Evolutionary conservation across 2,329 filamentous ascomycete species (phyloP).

Genomic region (Colletotrichum eremochloae): DNA sequence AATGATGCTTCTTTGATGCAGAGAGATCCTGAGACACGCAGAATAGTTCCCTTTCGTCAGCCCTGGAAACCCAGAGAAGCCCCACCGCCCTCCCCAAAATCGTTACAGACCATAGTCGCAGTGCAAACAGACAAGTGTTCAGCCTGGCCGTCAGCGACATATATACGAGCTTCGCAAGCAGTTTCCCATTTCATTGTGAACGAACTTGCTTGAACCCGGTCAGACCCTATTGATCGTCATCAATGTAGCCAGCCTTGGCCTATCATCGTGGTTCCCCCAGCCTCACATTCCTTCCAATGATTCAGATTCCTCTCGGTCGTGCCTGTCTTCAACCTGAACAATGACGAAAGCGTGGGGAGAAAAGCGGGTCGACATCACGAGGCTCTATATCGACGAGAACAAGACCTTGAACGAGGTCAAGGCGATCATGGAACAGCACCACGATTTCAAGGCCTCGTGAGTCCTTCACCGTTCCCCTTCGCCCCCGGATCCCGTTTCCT

Average conservation of each 20-base stretch:
- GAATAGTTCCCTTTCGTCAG: slow-evolving; percentile 4
- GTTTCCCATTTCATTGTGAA: background rate
- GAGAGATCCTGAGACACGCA: background rate
- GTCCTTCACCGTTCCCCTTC: slow-evolving; percentile 42
- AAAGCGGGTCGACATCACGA: slow-evolving; percentile 52
- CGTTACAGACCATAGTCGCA: background rate
- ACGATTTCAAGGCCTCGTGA: slow-evolving; percentile 59
- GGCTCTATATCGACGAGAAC: slow-evolving; percentile 56
- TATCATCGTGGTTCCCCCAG: background rate
- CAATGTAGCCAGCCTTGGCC: slow-evolving; percentile 13
- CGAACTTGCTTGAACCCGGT: background rate
- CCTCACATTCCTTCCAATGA: slow-evolving; percentile 14
- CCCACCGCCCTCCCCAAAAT: background rate
- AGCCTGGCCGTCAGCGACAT: slow-evolving; percentile 10
- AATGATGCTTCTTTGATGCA: slow-evolving; percentile 8
- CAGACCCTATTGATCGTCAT: background rate
- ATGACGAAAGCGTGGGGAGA: slow-evolving; percentile 62
- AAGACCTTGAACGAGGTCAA: slow-evolving; percentile 57
- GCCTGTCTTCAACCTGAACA: slow-evolving; percentile 41
- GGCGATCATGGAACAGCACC: slow-evolving; percentile 54
- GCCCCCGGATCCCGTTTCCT: background rate
- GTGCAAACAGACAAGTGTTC: background rate
- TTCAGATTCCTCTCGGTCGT: background rate
- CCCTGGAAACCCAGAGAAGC: background rate
- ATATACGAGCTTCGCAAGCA: slow-evolving; percentile 9